Conservation (phyloP, 1,284 basidiomycete species). For the Spongispora temasekensis region DNA sequence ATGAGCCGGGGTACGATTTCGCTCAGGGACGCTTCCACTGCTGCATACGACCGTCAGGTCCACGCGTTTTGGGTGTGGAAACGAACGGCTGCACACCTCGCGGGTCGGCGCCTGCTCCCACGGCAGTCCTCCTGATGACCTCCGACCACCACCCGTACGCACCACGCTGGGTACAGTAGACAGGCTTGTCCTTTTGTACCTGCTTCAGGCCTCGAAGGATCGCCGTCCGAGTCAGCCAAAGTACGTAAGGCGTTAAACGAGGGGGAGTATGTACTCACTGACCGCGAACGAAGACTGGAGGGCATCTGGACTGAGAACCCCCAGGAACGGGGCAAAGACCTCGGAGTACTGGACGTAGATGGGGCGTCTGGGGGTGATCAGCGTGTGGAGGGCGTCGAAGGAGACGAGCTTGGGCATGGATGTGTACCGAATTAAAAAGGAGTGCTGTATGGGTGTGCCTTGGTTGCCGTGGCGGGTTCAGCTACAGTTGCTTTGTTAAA, state of each 20-base stretch:
- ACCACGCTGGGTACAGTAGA: conserved; percentile 45
- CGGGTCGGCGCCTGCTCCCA: conserved; percentile 67
- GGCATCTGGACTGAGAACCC: conserved; percentile 50
- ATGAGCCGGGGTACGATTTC: conserved; percentile 59
- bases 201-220: conserved; percentile 56
- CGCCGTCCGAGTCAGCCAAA: background rate
- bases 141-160: conserved; percentile 69
- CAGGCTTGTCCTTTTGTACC: conserved; percentile 59
- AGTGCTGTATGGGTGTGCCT: conserved; percentile 2
- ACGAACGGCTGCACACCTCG: conserved; percentile 39
- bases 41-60: conserved; percentile 37
- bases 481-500: too few relatives aligned
- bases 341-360: conserved; percentile 70
- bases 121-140: conserved; percentile 68
- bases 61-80: conserved; percentile 26
- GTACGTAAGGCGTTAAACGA: background rate
- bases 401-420: conserved; percentile 49
- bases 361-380: conserved; percentile 63
- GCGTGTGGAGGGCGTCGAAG: conserved; percentile 72
- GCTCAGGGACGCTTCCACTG: conserved; percentile 49
- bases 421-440: conserved; percentile 10
- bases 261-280: conserved; percentile 45
- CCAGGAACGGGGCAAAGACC: conserved; percentile 64
- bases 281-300: conserved; percentile 67
- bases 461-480: background rate